These are phyloP conservation scores for Wickerhamomyces pijperi DNA, from an alignment of 805 yeast genomes.

Conservation along the genomic window DNA sequence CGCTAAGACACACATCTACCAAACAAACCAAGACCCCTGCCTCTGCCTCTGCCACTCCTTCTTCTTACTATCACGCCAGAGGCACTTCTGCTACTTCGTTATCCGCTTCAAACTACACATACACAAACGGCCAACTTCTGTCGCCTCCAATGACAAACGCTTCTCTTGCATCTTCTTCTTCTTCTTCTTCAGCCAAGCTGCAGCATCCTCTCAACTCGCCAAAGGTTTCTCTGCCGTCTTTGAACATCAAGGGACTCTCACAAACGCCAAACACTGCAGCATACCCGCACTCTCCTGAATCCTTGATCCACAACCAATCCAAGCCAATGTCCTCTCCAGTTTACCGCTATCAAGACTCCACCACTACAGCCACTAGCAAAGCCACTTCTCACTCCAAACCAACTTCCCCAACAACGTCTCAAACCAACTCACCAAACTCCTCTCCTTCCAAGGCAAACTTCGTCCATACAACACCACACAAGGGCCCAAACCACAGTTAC, in stretches of 20 bases:
- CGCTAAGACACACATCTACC: too few species aligned
- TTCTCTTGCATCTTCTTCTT: not conserved
- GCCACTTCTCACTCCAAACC: not conserved
- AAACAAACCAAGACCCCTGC: too few species aligned
- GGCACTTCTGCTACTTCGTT: too few species aligned
- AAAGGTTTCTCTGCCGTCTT: not conserved
- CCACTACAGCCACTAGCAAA: too few species aligned
- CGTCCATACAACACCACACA: constrained; percentile 18
- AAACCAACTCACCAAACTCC: not conserved
- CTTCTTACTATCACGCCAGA: too few species aligned
- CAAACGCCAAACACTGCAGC: not conserved
- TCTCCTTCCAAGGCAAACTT: constrained; percentile 7
- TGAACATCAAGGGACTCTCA: not conserved
- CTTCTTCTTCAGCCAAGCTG: too few species aligned
- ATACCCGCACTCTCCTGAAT: not conserved
- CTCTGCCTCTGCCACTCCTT: too few species aligned
- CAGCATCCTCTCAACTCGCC: not conserved
- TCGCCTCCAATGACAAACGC: not conserved
- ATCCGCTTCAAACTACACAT: too few species aligned
- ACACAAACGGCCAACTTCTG: too few species aligned
- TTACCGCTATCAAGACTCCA: too few species aligned
- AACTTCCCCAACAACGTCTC: not conserved
- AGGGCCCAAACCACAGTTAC: constrained; percentile 19
- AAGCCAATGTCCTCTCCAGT: constrained; percentile 4
- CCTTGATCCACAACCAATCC: not conserved